Evolutionary conservation across 768 basidiomycete genomes (phyloP), one percentile per base, ranked within the genome.

Genomic region (Mycena vitilis): DNA sequence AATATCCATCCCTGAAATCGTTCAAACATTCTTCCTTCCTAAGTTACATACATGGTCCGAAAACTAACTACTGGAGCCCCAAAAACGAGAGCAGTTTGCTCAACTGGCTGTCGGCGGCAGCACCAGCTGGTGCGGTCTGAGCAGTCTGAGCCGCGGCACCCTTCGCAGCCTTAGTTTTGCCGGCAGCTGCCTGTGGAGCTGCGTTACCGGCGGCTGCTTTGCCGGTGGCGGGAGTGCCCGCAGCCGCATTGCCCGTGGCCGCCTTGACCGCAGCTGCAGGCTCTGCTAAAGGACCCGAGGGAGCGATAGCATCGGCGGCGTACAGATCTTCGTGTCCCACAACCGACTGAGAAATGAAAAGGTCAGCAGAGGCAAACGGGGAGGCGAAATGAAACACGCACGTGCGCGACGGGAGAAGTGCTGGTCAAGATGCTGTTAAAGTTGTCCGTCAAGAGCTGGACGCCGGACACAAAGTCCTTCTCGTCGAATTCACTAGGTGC

Each of bases 401-500:
- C 74, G 44, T 73, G 74, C 12, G 74, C 74, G 54, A 76, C 73
- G 23, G 68, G 61, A 45, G 63, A 75, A 55, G 76, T 74, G 60
- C 73, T 64, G 12, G 71, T 72, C 15, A 77, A 40, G 30, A 77
- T 73, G 48, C 56, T 63, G 30, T 25, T 53, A 54, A 68, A 77
- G 66, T 77, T 77, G 60, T 77, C 68, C 1, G 71, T 72, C 34
- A 77, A 58, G n/a, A 77, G 71, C 66, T 76, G 75, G 5, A 76
- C 74, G 37, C 76, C 76, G 30, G 76, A 73, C 16, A 76, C 75
- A 45, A 77, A 77, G 54, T 69, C 75, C 53, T 68, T 52, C 60
- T 75, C 47, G 66, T 77, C 76, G 65, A 77, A 77, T 71, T 73
- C 76, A 53, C 76, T 77, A n/a, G 7, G n/a, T 4, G 59, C 18